These are phyloP conservation scores for Tetragonia tetragonoides DNA, from an alignment of 148 eudicot species.

Conservation along the genomic window DNA sequence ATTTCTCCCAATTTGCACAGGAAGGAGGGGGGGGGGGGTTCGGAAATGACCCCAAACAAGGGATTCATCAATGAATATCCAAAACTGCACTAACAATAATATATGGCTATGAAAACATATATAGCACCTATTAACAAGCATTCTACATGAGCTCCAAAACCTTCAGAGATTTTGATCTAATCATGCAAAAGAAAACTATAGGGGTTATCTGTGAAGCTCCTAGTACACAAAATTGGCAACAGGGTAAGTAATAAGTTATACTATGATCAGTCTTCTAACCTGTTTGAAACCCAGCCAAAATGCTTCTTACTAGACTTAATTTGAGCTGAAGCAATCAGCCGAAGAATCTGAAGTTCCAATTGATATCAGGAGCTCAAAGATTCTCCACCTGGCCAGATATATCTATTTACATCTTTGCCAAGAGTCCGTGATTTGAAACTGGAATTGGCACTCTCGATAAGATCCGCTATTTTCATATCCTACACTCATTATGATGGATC, in stretches of 20 bases:
- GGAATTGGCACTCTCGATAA: background rate
- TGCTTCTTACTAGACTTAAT: conserved; percentile 11
- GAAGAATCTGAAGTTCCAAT: conserved; percentile 1
- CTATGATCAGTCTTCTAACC: conserved; percentile 5
- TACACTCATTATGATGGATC: background rate
- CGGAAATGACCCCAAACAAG: background rate
- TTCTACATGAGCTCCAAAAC: conserved; percentile 18
- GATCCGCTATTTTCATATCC: background rate
- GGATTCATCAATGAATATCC: background rate
- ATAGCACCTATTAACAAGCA: conserved; percentile 8
- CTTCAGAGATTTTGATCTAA: conserved; percentile 4
- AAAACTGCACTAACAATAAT: background rate
- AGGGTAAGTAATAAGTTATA: background rate
- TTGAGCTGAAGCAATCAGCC: background rate
- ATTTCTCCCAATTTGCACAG: too few species aligned
- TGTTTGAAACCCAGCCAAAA: conserved; percentile 8
- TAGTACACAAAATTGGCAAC: background rate
- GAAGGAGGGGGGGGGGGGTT: too few species aligned
- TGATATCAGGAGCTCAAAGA: conserved; percentile 5
- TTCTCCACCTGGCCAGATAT: conserved; percentile 3
- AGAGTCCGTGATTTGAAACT: background rate
- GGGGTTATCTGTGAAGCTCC: background rate
- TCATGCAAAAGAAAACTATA: conserved; percentile 1
- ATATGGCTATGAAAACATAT: background rate
- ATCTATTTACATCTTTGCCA: conserved; percentile 19